These are phyloP conservation scores for Mycena belliarum DNA, from an alignment of 768 basidiomycete genomes.

Conservation along the genomic window DNA sequence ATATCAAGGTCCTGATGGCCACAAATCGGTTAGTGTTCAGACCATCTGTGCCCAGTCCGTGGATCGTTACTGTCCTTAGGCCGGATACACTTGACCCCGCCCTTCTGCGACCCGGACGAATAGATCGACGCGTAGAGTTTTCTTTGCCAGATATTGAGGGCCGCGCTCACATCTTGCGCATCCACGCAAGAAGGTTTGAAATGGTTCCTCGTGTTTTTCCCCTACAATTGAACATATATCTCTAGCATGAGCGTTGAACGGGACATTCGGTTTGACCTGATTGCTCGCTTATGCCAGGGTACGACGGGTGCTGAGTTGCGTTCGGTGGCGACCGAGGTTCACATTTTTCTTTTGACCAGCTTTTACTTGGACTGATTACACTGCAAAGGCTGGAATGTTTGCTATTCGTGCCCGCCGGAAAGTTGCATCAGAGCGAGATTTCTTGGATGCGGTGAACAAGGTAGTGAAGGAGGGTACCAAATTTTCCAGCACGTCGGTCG, in stretches of 20 bases:
- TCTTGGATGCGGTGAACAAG: constrained; percentile 97
- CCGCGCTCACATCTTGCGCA: constrained; percentile 93
- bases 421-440: constrained; percentile 96
- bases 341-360: constrained; percentile 18
- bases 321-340: constrained; percentile 93
- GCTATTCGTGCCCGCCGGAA: constrained; percentile 96
- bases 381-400: constrained; percentile 98
- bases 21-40: constrained; percentile 85
- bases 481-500: constrained; percentile 91
- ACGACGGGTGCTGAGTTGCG: constrained; percentile 98
- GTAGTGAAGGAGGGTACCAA: constrained; percentile 97
- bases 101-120: constrained; percentile 89
- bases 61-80: constrained; percentile 39
- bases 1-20: constrained; percentile 99
- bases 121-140: constrained; percentile 98
- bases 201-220: background rate
- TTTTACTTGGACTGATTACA: background rate
- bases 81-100: constrained; percentile 99
- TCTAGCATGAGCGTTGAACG: constrained; percentile 94
- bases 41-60: background rate
- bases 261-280: constrained; percentile 96
- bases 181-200: constrained; percentile 90
- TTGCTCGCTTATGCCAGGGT: constrained; percentile 95
- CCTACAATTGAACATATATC: constrained; percentile 5
- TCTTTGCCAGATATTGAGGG: constrained; percentile 93